phyloP scores from a whole-genome alignment of 1,139 yeast genomes.

The Kodamaea sp. region DNA sequence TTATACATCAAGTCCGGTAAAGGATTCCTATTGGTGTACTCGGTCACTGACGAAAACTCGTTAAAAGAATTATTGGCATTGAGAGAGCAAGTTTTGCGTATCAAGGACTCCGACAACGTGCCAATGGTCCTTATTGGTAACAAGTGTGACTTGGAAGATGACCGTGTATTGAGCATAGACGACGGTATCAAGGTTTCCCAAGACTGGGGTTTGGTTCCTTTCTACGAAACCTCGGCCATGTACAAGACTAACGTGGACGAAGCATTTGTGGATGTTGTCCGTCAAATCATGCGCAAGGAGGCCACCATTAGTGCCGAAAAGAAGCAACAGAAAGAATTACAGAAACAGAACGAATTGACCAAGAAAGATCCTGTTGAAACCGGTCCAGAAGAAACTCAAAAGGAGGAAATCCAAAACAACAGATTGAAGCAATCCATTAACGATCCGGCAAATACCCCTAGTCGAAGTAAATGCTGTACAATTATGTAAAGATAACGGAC shows the following conservation, averaged over 20 bases:
- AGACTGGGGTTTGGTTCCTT: slow-evolving; percentile 85
- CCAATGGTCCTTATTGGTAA: slow-evolving; percentile 91
- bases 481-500: slow-evolving; percentile 13
- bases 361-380: slow-evolving; percentile 6
- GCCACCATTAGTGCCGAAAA: slow-evolving; percentile 50
- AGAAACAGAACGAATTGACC: slow-evolving; percentile 25
- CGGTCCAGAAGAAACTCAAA: slow-evolving; percentile 2
- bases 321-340: slow-evolving; percentile 46
- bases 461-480: slow-evolving; percentile 18
- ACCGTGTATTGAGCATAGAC: slow-evolving; percentile 72
- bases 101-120: slow-evolving; percentile 75
- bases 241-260: slow-evolving; percentile 87
- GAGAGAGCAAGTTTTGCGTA: slow-evolving; percentile 85
- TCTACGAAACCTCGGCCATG: slow-evolving; percentile 93
- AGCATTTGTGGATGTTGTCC: slow-evolving; percentile 85
- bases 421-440: slow-evolving; percentile 17
- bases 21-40: slow-evolving; percentile 68
- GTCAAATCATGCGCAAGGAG: slow-evolving; percentile 80
- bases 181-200: slow-evolving; percentile 84
- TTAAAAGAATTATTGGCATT: slow-evolving; percentile 78
- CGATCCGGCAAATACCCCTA: slow-evolving; percentile 13
- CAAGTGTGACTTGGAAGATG: slow-evolving; percentile 77
- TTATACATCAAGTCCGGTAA: slow-evolving; percentile 57
- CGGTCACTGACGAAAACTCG: slow-evolving; percentile 85
- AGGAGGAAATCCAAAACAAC: slow-evolving; percentile 11